Evolutionary conservation across 768 basidiomycete species (phyloP).

Genomic region (Lactarius trivialis): DNA sequence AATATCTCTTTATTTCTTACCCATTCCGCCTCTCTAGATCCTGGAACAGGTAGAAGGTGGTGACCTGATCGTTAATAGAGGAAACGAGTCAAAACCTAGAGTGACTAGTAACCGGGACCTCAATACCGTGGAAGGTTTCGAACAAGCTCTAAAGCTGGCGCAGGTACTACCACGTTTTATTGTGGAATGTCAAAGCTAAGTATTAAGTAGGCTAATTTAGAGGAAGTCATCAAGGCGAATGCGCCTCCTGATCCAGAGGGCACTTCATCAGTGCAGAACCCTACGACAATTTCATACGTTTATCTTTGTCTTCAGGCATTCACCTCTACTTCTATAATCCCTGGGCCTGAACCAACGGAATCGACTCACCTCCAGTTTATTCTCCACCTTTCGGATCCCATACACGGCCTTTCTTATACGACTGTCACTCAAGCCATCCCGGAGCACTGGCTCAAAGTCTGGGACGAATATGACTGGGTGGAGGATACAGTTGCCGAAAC

Average conservation of each 20-base stretch:
- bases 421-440: constrained; percentile 83
- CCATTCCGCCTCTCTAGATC: constrained; percentile 38
- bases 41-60: constrained; percentile 95
- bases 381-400: constrained; percentile 65
- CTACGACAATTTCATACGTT: constrained; percentile 81
- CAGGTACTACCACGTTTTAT: constrained; percentile 45
- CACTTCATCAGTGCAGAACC: constrained; percentile 39
- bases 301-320: constrained; percentile 93
- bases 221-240: constrained; percentile 66
- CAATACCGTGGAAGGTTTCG: constrained; percentile 78
- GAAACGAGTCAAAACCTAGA: constrained; percentile 68
- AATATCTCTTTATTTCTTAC: background rate
- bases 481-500: constrained; percentile 91
- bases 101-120: constrained; percentile 57
- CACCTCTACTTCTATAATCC: constrained; percentile 48
- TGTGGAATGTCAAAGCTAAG: background rate
- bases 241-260: constrained; percentile 31
- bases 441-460: constrained; percentile 77
- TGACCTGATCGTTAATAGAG: constrained; percentile 81
- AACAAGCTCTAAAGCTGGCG: constrained; percentile 78
- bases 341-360: constrained; percentile 26
- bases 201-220: constrained; percentile 58
- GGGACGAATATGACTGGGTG: constrained; percentile 94
- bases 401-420: constrained; percentile 66
- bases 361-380: constrained; percentile 53